These are phyloP conservation scores for Eucalyptus victrix DNA, from an alignment of 345 rosid genomes.

Conservation along the genomic window DNA sequence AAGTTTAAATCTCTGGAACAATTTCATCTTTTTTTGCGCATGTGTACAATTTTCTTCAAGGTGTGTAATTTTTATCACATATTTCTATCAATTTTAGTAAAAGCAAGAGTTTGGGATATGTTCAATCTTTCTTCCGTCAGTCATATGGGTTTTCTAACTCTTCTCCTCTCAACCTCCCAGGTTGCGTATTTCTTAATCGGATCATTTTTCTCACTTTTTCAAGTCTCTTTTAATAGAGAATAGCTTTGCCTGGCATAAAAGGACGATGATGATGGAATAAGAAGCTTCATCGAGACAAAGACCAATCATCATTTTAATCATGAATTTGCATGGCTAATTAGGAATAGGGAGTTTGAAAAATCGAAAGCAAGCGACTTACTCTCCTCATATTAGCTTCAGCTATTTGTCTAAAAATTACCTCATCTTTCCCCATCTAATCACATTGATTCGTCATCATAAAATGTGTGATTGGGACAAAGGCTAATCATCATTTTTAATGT, in stretches of 20 bases:
- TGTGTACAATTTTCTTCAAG: not conserved
- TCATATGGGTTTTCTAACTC: not conserved
- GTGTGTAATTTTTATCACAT: not conserved
- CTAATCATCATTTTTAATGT: not conserved
- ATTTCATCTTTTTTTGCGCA: not conserved
- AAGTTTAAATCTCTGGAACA: not conserved
- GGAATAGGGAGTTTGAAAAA: not conserved
- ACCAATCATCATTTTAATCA: not conserved
- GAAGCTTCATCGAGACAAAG: not conserved
- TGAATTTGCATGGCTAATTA: not conserved
- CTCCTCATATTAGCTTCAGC: not conserved
- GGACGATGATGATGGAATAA: not conserved
- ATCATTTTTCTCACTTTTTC: not conserved
- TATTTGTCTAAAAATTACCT: not conserved
- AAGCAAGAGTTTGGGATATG: not conserved
- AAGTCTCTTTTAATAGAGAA: not conserved
- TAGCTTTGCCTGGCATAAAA: not conserved
- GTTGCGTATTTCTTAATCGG: not conserved
- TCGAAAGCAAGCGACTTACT: not conserved
- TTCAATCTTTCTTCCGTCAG: not conserved
- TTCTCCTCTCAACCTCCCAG: not conserved
- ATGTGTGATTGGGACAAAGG: not conserved
- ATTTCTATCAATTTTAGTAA: not conserved
- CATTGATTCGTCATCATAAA: not conserved
- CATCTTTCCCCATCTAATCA: not conserved